Evolutionary conservation across 495 filamentous ascomycete genomes (phyloP).

Genomic region (Barbatosphaeria neglecta): DNA sequence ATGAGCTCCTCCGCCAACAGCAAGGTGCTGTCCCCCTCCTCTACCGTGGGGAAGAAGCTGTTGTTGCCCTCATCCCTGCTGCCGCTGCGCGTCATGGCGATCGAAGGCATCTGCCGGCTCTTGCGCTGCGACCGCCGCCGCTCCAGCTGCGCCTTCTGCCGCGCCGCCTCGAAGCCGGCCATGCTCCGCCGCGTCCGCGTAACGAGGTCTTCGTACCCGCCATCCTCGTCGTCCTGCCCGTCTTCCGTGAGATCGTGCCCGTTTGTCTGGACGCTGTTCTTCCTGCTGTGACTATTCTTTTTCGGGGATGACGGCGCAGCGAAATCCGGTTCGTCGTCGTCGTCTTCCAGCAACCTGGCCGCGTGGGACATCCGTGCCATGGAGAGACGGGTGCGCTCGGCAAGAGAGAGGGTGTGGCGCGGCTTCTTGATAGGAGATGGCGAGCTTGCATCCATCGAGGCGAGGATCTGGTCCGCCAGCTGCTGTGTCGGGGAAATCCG

Average conservation of each 20-base stretch:
- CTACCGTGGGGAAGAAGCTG: constrained; percentile 26
- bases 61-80: constrained; percentile 16
- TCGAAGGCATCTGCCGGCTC: constrained; percentile 17
- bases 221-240: constrained; percentile 11
- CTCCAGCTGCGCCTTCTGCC: constrained; percentile 43
- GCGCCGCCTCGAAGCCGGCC: constrained; percentile 45
- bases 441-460: constrained; percentile 37
- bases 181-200: constrained; percentile 78
- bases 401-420: constrained; percentile 39
- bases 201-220: constrained; percentile 39
- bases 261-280: background rate
- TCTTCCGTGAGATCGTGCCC: constrained; percentile 2
- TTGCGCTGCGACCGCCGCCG: constrained; percentile 40
- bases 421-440: constrained; percentile 42
- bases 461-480: constrained; percentile 44
- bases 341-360: constrained; percentile 18
- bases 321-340: constrained; percentile 8
- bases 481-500: constrained; percentile 32
- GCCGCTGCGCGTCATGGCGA: constrained; percentile 2
- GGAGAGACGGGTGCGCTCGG: constrained; percentile 40
- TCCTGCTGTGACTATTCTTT: background rate
- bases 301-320: constrained; percentile 8
- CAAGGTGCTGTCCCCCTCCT: constrained; percentile 21
- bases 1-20: constrained; percentile 19
- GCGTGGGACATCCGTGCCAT: constrained; percentile 33